Conservation (phyloP, 2,329 filamentous ascomycete genomes). For the Cryphonectria japonica region DNA sequence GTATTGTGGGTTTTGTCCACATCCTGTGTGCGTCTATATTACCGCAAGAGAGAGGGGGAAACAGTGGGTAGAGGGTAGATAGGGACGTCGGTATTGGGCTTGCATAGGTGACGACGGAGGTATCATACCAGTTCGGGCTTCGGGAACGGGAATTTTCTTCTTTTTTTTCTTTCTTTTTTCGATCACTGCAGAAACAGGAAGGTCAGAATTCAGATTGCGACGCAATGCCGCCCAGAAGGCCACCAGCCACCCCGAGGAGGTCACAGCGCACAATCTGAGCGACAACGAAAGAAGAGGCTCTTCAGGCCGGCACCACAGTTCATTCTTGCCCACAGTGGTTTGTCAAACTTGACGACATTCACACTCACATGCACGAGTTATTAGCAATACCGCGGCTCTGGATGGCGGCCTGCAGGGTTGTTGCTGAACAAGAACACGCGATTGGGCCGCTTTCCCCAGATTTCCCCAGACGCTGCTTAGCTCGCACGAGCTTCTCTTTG, state of each 20-base stretch:
- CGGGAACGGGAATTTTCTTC: background rate
- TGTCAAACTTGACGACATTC: background rate
- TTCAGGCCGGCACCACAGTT: background rate
- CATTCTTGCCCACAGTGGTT: background rate
- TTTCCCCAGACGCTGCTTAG: slow-evolving; percentile 1
- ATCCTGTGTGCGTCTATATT: too few relatives aligned
- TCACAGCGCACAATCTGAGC: background rate
- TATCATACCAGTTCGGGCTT: slow-evolving; percentile 6
- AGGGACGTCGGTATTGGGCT: background rate
- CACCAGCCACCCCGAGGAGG: background rate
- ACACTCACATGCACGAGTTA: background rate
- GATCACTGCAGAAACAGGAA: slow-evolving; percentile 10
- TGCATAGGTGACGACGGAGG: slow-evolving; percentile 1
- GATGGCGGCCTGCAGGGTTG: slow-evolving; percentile 1
- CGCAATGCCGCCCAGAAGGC: background rate
- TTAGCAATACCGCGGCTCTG: slow-evolving; percentile 1
- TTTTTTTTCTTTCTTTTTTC: background rate
- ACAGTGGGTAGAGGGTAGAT: background rate
- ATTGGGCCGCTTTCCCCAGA: background rate
- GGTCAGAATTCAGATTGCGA: background rate
- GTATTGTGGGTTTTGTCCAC: too few relatives aligned
- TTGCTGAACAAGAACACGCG: background rate
- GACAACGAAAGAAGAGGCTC: background rate
- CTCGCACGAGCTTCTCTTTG: background rate
- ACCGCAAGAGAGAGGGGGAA: too few relatives aligned